Evolutionary conservation across 2,329 filamentous ascomycete species (phyloP).

Genomic region (Penicillium sp.): DNA sequence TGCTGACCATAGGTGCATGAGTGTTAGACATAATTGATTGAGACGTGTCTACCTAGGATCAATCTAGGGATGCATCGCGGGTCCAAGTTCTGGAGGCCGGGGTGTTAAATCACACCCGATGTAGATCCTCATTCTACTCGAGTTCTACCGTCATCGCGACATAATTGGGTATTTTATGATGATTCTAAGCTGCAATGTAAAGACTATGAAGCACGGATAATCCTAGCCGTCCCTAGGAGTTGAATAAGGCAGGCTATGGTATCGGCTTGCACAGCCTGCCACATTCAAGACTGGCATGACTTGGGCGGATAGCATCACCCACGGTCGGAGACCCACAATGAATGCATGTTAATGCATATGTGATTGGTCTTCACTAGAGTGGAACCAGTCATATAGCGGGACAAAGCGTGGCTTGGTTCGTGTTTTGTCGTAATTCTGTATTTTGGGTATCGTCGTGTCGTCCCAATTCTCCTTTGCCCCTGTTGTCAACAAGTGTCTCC

Average conservation of each 20-base stretch:
- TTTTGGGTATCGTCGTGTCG: background rate
- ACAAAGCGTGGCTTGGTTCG: conserved; percentile 4
- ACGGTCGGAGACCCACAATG: conserved; percentile 1
- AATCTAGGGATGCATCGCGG: background rate
- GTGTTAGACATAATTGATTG: background rate
- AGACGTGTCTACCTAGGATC: background rate
- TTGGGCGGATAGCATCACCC: conserved; percentile 1
- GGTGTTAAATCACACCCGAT: background rate
- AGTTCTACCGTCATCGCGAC: conserved; percentile 1
- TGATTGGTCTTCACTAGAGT: background rate
- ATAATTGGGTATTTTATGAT: background rate
- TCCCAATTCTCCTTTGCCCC: background rate
- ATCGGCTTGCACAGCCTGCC: background rate
- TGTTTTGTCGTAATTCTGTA: conserved; percentile 2
- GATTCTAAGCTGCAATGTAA: background rate
- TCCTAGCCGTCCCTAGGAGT: background rate
- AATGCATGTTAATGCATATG: background rate
- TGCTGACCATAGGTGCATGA: background rate
- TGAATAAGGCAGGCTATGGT: background rate
- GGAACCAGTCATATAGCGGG: conserved; percentile 6
- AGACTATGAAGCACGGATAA: background rate
- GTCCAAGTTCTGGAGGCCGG: background rate
- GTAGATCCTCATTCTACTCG: conserved; percentile 12
- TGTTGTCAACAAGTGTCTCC: background rate
- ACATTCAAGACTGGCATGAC: background rate